A percentile compares a stretch with the other conserved stretches of the same genome.
Evolutionary conservation across 768 basidiomycete species (phyloP).

Genomic region (Chiua virens): DNA sequence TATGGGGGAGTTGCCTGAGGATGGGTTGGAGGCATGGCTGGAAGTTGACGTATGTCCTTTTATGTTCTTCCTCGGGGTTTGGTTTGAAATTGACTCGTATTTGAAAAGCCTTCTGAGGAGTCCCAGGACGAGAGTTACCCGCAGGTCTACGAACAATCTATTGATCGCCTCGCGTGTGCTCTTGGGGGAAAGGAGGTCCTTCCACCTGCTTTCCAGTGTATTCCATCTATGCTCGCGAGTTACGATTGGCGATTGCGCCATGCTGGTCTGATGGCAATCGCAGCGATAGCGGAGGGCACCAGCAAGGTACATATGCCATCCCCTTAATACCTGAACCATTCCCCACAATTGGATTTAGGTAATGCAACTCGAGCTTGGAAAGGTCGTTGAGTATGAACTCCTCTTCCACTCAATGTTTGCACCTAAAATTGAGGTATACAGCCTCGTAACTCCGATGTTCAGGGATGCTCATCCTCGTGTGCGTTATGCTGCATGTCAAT

Average conservation of each 20-base stretch:
- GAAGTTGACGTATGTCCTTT: conserved; percentile 65
- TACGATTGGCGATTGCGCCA: conserved; percentile 86
- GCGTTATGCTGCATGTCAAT: conserved; percentile 80
- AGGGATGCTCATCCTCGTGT: conserved; percentile 75
- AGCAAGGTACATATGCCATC: conserved; percentile 47
- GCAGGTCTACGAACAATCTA: conserved; percentile 76
- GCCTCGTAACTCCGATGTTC: conserved; percentile 77
- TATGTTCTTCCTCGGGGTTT: conserved; percentile 11
- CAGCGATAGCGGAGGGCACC: conserved; percentile 82
- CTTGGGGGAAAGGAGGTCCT: conserved; percentile 74
- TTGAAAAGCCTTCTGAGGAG: conserved; percentile 59
- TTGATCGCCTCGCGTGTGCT: conserved; percentile 81
- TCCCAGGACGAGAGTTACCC: conserved; percentile 63
- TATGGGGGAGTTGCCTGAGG: conserved; percentile 76
- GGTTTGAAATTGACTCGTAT: background rate
- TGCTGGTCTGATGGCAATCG: conserved; percentile 85
- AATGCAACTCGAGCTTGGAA: conserved; percentile 79
- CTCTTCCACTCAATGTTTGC: background rate
- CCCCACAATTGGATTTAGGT: conserved; percentile 39
- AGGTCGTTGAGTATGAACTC: conserved; percentile 70
- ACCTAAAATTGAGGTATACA: conserved; percentile 25
- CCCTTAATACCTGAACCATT: background rate
- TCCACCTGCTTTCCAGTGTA: conserved; percentile 79
- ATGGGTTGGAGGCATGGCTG: conserved; percentile 59
- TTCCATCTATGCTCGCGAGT: conserved; percentile 77